Evolutionary conservation across 352 stramenopile species (phyloP).

Genomic region (Globisporangium yorkense): DNA sequence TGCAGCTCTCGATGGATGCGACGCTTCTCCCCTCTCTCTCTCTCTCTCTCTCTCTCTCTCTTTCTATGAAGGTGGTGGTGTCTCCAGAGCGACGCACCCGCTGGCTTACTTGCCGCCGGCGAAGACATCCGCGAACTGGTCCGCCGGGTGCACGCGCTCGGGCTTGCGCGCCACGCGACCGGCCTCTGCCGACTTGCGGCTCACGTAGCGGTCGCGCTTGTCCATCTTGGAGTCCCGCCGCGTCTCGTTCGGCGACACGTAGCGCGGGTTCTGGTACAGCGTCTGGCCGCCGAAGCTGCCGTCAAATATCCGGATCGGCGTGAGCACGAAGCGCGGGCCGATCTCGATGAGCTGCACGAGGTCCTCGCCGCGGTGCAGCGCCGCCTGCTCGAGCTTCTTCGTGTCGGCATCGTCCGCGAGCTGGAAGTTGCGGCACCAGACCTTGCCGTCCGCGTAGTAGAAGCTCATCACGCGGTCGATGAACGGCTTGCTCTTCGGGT

Average conservation of each 20-base stretch:
- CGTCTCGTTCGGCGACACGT: conserved; percentile 95
- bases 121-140: conserved; percentile 87
- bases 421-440: conserved; percentile 99
- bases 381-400: conserved; percentile 88
- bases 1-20: neutral
- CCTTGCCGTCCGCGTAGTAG: conserved; percentile 89
- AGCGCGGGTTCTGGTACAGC: conserved; percentile 97
- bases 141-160: conserved; percentile 60
- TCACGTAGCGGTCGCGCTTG: conserved; percentile 91
- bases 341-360: conserved; percentile 98
- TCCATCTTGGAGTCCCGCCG: conserved; percentile 87
- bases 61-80: conserved; percentile 1
- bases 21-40: neutral
- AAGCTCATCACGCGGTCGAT: conserved; percentile 99
- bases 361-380: conserved; percentile 81
- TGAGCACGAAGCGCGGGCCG: conserved; percentile 97
- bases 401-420: conserved; percentile 82
- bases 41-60: neutral
- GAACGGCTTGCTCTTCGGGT: conserved; percentile 99
- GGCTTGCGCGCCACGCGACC: conserved; percentile 70
- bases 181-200: conserved; percentile 83
- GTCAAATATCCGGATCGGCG: conserved; percentile 98
- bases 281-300: conserved; percentile 98
- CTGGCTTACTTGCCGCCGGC: conserved; percentile 33
- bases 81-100: neutral